phyloP scores from a whole-genome alignment of 192 early-diverging fungal genomes.

The Coemansia sp. region DNA sequence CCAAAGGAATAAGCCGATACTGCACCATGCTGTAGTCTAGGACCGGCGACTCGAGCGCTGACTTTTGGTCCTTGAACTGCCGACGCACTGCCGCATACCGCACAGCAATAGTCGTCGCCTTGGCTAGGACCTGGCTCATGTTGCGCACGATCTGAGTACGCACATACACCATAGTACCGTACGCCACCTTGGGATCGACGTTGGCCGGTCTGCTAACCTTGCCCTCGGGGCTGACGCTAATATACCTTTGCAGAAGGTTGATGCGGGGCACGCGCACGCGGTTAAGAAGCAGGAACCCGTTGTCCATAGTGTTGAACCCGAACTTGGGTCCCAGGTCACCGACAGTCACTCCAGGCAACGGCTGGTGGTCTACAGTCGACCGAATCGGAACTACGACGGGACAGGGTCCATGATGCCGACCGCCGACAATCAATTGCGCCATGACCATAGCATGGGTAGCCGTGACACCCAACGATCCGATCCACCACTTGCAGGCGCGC shows the following conservation, averaged over 20 bases:
- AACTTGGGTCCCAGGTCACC: conserved; percentile 91
- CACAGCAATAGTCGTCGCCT: conserved; percentile 71
- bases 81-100: conserved; percentile 75
- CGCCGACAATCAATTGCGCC: conserved; percentile 75
- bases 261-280: conserved; percentile 78
- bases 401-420: conserved; percentile 79
- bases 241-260: conserved; percentile 78
- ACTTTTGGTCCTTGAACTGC: conserved; percentile 67
- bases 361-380: conserved; percentile 70
- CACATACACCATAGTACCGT: conserved; percentile 86
- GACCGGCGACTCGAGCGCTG: conserved; percentile 66
- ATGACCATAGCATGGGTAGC: conserved; percentile 86
- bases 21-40: conserved; percentile 83
- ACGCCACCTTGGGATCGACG: conserved; percentile 74
- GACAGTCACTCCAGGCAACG: conserved; percentile 78
- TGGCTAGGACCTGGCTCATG: conserved; percentile 63
- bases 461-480: conserved; percentile 79
- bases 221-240: conserved; percentile 71
- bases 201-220: conserved; percentile 75
- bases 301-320: conserved; percentile 85
- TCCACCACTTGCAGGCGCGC: conserved; percentile 88
- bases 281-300: conserved; percentile 85
- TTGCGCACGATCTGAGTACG: conserved; percentile 77
- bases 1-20: conserved; percentile 70
- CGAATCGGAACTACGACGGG: conserved; percentile 84